These are phyloP conservation scores for Lotus japonicus DNA, from an alignment of 306 rosid species.

Conservation along the genomic window DNA sequence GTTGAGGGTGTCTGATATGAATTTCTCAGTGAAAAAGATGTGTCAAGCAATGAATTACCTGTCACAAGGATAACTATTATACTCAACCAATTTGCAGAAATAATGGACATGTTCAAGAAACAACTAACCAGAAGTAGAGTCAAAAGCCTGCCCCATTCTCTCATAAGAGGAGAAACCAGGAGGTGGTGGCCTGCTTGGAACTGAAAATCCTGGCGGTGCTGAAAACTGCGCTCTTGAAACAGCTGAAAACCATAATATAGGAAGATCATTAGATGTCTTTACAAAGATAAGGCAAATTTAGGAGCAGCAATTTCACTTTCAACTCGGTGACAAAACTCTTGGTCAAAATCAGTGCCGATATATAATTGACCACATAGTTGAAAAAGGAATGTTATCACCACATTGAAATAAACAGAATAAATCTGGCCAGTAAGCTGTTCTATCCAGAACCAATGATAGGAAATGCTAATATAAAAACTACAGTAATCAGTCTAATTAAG, in stretches of 20 bases:
- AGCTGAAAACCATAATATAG: conserved; percentile 30
- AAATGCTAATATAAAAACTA: neutral
- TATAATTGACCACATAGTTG: too few relatives aligned
- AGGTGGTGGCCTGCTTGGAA: conserved; percentile 72
- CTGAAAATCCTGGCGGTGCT: conserved; percentile 87
- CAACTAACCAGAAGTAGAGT: conserved; percentile 59
- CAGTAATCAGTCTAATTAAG: neutral
- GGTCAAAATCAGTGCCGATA: neutral
- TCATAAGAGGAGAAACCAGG: conserved; percentile 83
- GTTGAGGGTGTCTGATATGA: conserved; percentile 47
- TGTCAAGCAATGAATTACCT: conserved; percentile 60
- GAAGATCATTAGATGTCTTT: conserved; percentile 8
- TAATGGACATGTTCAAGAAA: neutral
- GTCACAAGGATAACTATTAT: conserved; percentile 3
- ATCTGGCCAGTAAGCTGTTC: neutral
- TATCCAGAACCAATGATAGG: neutral
- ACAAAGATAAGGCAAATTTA: neutral
- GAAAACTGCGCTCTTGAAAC: conserved; percentile 71
- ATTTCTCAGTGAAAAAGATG: conserved; percentile 52
- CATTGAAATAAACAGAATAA: neutral
- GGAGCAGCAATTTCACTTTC: neutral
- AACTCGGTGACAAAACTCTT: neutral
- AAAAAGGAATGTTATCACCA: too few relatives aligned
- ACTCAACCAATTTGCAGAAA: neutral
- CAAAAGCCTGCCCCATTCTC: conserved; percentile 63